These are phyloP conservation scores for Fragaria vesca DNA, from an alignment of 306 rosid species.

Conservation along the genomic window DNA sequence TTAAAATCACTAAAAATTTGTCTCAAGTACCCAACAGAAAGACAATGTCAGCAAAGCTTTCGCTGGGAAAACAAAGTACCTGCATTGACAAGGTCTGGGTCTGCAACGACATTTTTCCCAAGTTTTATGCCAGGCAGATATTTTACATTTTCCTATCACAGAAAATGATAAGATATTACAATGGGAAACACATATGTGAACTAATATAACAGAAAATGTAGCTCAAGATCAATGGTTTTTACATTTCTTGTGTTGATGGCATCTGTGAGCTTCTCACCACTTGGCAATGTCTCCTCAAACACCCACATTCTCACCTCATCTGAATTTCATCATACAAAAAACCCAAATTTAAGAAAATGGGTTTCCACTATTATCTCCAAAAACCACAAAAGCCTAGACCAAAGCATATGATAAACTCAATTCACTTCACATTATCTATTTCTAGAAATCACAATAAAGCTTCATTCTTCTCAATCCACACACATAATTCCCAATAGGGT, in stretches of 20 bases:
- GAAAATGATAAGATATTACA: constrained; percentile 3
- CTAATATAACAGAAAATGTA: constrained; percentile 10
- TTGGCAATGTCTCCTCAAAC: constrained; percentile 68
- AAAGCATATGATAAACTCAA: background rate
- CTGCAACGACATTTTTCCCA: constrained; percentile 85
- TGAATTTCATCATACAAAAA: constrained; percentile 31
- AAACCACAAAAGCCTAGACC: background rate
- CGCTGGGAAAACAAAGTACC: constrained; percentile 35
- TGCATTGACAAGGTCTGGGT: constrained; percentile 75
- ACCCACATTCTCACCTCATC: constrained; percentile 99
- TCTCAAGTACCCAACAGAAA: background rate
- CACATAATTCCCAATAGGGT: background rate
- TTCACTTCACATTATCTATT: background rate
- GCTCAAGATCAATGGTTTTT: constrained; percentile 28
- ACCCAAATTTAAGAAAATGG: constrained; percentile 11
- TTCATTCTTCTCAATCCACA: background rate
- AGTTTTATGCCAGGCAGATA: constrained; percentile 88
- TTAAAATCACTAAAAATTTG: constrained; percentile 14
- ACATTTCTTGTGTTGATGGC: constrained; percentile 77
- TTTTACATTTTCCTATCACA: constrained; percentile 78
- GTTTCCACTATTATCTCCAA: background rate
- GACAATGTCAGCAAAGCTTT: background rate
- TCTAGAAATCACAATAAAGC: background rate
- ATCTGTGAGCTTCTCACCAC: constrained; percentile 78
- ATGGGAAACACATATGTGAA: background rate